phyloP scores from a whole-genome alignment of 2,329 filamentous ascomycete species.

The Pestalotiopsis sp. region DNA sequence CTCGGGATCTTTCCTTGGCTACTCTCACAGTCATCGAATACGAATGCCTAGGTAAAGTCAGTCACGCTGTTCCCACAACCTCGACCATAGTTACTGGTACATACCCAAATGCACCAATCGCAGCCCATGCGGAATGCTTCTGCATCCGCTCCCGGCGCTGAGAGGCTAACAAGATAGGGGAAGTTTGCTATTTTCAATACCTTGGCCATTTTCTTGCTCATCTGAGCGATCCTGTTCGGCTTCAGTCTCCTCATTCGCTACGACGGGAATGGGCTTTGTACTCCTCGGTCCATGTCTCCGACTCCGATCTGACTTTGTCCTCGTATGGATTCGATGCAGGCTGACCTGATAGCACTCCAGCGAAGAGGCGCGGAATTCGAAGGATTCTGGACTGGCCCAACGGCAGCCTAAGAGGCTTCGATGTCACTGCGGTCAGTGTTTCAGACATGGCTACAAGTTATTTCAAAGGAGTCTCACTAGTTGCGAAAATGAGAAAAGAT shows the following conservation, averaged over 20 bases:
- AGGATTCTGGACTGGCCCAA: too few species aligned
- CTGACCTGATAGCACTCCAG: background rate
- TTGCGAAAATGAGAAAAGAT: too few species aligned
- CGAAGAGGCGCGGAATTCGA: slow-evolving; percentile 1
- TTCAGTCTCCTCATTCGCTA: too few species aligned
- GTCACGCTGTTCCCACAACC: background rate
- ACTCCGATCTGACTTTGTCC: background rate
- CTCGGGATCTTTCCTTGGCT: background rate
- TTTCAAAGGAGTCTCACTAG: too few species aligned
- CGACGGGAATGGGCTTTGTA: background rate
- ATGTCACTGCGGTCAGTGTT: too few species aligned
- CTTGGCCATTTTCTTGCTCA: background rate
- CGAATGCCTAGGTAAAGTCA: background rate
- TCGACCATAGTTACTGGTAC: background rate
- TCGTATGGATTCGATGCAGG: background rate
- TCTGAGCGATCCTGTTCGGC: background rate
- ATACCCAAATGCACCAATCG: slow-evolving; percentile 7
- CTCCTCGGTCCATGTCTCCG: slow-evolving; percentile 8
- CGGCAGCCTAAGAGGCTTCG: too few species aligned
- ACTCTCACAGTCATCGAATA: slow-evolving; percentile 7
- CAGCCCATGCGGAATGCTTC: slow-evolving; percentile 1
- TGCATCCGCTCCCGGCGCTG: background rate
- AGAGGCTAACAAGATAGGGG: background rate
- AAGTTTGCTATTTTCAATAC: slow-evolving; percentile 1
- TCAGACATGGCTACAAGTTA: too few species aligned